phyloP scores from a whole-genome alignment of 768 basidiomycete genomes.

The Pulveroboletus sp. region DNA sequence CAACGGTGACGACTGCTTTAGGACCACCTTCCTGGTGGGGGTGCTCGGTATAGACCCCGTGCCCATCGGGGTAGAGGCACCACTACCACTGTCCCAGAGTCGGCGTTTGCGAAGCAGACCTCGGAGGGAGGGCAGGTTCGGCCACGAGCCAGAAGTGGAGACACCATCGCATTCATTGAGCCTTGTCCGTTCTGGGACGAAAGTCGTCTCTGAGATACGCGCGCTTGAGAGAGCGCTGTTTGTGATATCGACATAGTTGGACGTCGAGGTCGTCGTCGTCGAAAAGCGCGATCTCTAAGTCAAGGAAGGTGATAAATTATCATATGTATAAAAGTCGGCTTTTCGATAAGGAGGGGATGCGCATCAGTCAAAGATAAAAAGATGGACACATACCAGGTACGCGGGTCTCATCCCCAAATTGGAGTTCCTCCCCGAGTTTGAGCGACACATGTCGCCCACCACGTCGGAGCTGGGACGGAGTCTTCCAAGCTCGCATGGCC shows the following conservation, averaged over 20 bases:
- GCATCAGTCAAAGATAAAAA: not conserved
- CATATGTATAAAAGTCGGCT: not conserved
- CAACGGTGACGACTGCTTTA: too few species aligned
- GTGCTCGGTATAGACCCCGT: slow-evolving; percentile 10
- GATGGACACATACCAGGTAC: slow-evolving; percentile 16
- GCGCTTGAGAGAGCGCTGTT: slow-evolving; percentile 1
- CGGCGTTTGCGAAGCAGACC: slow-evolving; percentile 30
- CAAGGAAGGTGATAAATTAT: not conserved
- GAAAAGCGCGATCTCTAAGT: slow-evolving; percentile 33
- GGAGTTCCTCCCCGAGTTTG: slow-evolving; percentile 16
- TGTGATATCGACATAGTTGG: slow-evolving; percentile 23
- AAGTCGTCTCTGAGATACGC: not conserved
- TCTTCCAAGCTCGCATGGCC: slow-evolving; percentile 10
- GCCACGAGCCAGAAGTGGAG: slow-evolving; percentile 21
- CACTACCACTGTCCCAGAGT: slow-evolving; percentile 10
- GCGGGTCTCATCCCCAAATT: not conserved
- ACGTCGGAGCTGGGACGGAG: slow-evolving; percentile 18
- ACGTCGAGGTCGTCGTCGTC: slow-evolving; percentile 32
- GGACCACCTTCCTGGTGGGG: slow-evolving; percentile 5
- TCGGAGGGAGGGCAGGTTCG: slow-evolving; percentile 22
- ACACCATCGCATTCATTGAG: not conserved
- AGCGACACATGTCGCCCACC: slow-evolving; percentile 16
- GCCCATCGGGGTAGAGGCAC: not conserved
- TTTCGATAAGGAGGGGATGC: not conserved
- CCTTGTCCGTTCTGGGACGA: slow-evolving; percentile 3